Conservation (phyloP, 768 basidiomycete genomes). For the Suillus americanus region DNA sequence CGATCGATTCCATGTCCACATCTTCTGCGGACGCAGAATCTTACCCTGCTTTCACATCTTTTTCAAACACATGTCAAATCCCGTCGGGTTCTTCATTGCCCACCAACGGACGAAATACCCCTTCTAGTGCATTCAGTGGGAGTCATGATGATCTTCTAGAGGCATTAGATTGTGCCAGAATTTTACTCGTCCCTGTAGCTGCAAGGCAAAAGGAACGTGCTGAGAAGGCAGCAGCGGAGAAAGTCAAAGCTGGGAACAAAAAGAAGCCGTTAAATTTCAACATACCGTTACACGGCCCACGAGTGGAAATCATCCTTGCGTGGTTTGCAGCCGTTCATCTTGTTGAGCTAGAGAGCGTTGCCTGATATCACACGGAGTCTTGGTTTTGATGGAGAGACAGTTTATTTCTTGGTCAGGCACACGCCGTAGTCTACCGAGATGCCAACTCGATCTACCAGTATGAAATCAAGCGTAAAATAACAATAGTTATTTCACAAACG, state of each 20-base stretch:
- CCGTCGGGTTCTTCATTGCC: slow-evolving; percentile 14
- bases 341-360: slow-evolving; percentile 59
- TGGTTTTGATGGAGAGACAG: slow-evolving; percentile 6
- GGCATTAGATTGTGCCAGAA: slow-evolving; percentile 65
- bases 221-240: slow-evolving; percentile 52
- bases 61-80: slow-evolving; percentile 19
- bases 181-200: slow-evolving; percentile 70
- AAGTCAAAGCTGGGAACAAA: slow-evolving; percentile 41
- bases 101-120: slow-evolving; percentile 24
- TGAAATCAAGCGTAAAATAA: slow-evolving; percentile 5
- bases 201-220: slow-evolving; percentile 61
- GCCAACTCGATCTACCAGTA: background rate
- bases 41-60: slow-evolving; percentile 18
- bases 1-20: slow-evolving; percentile 24
- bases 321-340: slow-evolving; percentile 84
- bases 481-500: slow-evolving; percentile 2
- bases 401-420: slow-evolving; percentile 7
- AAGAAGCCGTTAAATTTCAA: slow-evolving; percentile 70
- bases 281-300: slow-evolving; percentile 82
- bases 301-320: slow-evolving; percentile 82
- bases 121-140: slow-evolving; percentile 15
- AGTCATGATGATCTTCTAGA: slow-evolving; percentile 45
- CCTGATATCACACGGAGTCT: slow-evolving; percentile 13
- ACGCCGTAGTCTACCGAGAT: slow-evolving; percentile 4
- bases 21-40: slow-evolving; percentile 26